These are phyloP conservation scores for Aspergillus calidoustus DNA, from an alignment of 2,329 filamentous ascomycete genomes.

Conservation along the genomic window DNA sequence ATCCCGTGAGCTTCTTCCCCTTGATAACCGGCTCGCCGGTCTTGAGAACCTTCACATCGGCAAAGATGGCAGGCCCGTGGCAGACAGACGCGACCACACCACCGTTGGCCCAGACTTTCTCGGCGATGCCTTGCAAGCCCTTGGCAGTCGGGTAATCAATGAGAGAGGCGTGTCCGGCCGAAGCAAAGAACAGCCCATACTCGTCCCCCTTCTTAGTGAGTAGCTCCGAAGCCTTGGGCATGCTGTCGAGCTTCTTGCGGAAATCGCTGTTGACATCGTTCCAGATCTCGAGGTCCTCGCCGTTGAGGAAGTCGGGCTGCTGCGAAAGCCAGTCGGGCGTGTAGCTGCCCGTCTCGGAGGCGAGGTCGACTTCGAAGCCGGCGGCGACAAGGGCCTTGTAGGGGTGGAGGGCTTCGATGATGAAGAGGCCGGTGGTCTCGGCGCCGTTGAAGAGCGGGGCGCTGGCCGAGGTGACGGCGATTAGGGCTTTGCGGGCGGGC, in stretches of 20 bases:
- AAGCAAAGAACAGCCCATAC: slow-evolving; percentile 48
- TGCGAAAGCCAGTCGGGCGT: slow-evolving; percentile 51
- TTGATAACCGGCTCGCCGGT: slow-evolving; percentile 10
- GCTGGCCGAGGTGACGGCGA: slow-evolving; percentile 11
- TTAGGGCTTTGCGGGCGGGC: slow-evolving; percentile 16
- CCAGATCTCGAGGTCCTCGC: slow-evolving; percentile 46
- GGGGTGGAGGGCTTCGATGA: slow-evolving; percentile 14
- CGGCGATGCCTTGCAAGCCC: slow-evolving; percentile 30
- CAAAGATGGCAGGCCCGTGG: slow-evolving; percentile 13
- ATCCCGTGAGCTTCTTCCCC: slow-evolving; percentile 9
- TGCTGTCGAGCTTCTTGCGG: slow-evolving; percentile 21
- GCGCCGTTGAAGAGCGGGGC: slow-evolving; percentile 11
- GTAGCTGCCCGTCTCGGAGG: slow-evolving; percentile 52
- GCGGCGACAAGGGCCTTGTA: slow-evolving; percentile 5
- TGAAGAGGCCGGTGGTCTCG: slow-evolving; percentile 18
- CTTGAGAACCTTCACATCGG: background rate
- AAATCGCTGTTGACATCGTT: slow-evolving; percentile 50
- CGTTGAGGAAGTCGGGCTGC: slow-evolving; percentile 49
- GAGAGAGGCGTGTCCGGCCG: slow-evolving; percentile 46
- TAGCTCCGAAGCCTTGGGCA: background rate
- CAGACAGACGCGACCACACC: slow-evolving; percentile 32
- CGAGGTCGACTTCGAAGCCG: slow-evolving; percentile 52
- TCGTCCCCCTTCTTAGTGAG: background rate
- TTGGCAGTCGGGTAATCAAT: slow-evolving; percentile 47
- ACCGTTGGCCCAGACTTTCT: slow-evolving; percentile 34